A percentile compares a stretch with the other conserved stretches of the same genome.
These are phyloP conservation scores for Cercophora sp. DNA, from an alignment of 495 filamentous ascomycete genomes.

Conservation along the genomic window DNA sequence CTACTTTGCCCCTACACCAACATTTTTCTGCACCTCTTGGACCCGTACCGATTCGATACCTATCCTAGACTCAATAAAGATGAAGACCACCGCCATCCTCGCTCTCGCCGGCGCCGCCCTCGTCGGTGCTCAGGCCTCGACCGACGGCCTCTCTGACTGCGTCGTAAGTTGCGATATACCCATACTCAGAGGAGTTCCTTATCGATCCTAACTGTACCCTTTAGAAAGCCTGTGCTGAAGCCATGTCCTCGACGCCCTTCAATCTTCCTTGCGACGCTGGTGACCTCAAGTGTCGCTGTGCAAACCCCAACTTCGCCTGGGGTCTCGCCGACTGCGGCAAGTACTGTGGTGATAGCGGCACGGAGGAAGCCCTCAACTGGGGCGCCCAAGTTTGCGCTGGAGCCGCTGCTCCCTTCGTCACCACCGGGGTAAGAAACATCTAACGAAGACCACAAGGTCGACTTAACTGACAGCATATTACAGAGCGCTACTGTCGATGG, in stretches of 20 bases:
- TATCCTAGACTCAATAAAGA: constrained; percentile 16
- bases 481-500: neutral
- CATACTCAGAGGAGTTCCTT: constrained; percentile 1
- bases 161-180: constrained; percentile 34
- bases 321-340: constrained; percentile 74
- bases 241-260: no score
- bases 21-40: neutral
- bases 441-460: no score
- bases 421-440: constrained; percentile 24
- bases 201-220: no score
- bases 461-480: no score
- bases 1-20: no score
- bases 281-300: constrained; percentile 69
- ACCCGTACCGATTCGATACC: neutral
- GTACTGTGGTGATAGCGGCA: constrained; percentile 57
- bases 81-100: constrained; percentile 37
- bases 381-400: constrained; percentile 32
- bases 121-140: constrained; percentile 27
- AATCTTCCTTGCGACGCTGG: constrained; percentile 51
- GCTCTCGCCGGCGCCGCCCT: constrained; percentile 26
- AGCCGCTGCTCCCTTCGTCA: constrained; percentile 17
- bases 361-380: constrained; percentile 31
- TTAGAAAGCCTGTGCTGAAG: no score
- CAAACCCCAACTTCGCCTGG: constrained; percentile 60
- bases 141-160: constrained; percentile 30